These are phyloP conservation scores for Sistotremastrum suecicum DNA, from an alignment of 768 basidiomycete genomes.

Conservation along the genomic window DNA sequence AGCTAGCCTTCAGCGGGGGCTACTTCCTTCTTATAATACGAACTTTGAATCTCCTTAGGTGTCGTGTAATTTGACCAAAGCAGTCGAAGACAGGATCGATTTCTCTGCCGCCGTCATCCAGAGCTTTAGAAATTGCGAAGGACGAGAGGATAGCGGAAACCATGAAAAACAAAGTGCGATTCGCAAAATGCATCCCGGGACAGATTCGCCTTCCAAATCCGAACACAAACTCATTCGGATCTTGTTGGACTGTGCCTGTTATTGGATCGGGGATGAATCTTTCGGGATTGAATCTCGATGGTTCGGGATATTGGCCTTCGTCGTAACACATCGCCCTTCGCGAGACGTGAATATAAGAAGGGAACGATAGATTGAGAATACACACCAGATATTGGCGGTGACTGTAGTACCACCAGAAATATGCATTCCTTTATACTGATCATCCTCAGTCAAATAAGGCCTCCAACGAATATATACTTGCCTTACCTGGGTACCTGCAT, in stretches of 20 bases:
- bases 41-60: too few species aligned
- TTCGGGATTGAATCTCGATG: constrained; percentile 5
- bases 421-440: background rate
- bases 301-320: constrained; percentile 3
- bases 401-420: constrained; percentile 4
- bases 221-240: constrained; percentile 5
- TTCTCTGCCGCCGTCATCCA: constrained; percentile 9
- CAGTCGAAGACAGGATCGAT: background rate
- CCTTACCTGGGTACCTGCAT: too few species aligned
- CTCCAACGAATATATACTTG: too few species aligned
- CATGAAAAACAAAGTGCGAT: constrained; percentile 31
- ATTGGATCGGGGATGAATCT: constrained; percentile 1
- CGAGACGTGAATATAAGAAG: background rate
- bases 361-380: background rate
- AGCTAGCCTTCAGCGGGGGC: too few species aligned
- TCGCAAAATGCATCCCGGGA: constrained; percentile 32
- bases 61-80: too few species aligned
- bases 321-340: background rate
- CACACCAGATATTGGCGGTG: constrained; percentile 7
- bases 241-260: background rate
- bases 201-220: constrained; percentile 19
- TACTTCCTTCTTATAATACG: too few species aligned
- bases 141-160: constrained; percentile 28
- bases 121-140: constrained; percentile 25
- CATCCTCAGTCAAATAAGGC: background rate